phyloP scores from a whole-genome alignment of 176 grass and related monocot genomes.

The Musa beccarii region DNA sequence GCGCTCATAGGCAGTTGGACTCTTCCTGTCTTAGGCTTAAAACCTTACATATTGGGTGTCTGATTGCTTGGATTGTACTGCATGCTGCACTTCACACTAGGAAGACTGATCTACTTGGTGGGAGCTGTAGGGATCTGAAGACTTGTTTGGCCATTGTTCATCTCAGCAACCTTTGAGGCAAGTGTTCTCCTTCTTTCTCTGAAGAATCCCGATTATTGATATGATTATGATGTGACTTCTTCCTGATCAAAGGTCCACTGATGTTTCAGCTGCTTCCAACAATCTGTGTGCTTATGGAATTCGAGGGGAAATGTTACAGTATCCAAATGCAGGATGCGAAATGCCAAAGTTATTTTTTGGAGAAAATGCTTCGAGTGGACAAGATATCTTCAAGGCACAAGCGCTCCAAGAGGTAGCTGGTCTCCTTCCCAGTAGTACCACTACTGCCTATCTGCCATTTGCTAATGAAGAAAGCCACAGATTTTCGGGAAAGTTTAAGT shows the following conservation, averaged over 20 bases:
- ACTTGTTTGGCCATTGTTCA: neutral
- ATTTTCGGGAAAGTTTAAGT: no score
- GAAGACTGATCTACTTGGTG: neutral
- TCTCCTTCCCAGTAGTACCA: conserved; percentile 12
- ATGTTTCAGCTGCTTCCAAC: neutral
- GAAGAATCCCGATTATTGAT: neutral
- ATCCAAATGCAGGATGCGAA: conserved; percentile 40
- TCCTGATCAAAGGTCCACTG: neutral
- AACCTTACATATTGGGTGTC: neutral
- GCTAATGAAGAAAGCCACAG: no score
- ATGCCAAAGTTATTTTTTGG: conserved; percentile 31
- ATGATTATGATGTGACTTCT: neutral
- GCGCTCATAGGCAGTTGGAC: neutral
- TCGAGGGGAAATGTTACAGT: conserved; percentile 34
- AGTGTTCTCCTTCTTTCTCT: neutral
- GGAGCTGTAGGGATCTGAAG: neutral
- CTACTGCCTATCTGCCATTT: neutral
- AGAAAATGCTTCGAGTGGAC: conserved; percentile 27
- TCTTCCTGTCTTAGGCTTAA: conserved; percentile 6
- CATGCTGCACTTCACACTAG: neutral
- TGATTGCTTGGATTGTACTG: neutral
- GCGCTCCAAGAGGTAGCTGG: conserved; percentile 49
- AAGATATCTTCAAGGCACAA: conserved; percentile 32
- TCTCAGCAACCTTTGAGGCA: neutral
- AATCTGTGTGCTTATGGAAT: conserved; percentile 1